Percentiles rank a stretch among this genome's conserved stretches.
Conservation (phyloP, 2,329 filamentous ascomycete genomes). For the Cadophora sp. region DNA sequence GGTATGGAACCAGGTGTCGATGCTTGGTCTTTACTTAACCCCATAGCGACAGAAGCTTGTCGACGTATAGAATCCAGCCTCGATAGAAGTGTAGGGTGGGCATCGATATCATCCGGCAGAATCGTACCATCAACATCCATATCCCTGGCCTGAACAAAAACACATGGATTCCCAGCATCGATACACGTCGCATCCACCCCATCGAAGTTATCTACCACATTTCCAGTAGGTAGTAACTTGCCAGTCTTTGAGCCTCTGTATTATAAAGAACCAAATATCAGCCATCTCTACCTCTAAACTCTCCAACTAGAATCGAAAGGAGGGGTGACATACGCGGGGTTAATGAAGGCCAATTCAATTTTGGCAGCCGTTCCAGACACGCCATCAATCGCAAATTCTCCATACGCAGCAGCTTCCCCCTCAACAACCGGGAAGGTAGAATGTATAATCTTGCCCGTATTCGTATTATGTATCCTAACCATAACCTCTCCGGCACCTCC, state of each 20-base stretch:
- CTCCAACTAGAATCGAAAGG: not conserved
- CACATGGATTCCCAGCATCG: conserved; percentile 68
- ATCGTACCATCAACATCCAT: conserved; percentile 58
- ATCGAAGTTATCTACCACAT: conserved; percentile 57
- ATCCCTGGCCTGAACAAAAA: conserved; percentile 64
- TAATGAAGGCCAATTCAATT: conserved; percentile 65
- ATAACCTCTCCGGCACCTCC: conserved; percentile 47
- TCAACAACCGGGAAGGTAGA: conserved; percentile 61
- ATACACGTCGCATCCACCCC: conserved; percentile 61
- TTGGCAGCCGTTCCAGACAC: conserved; percentile 64
- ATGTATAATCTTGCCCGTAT: conserved; percentile 69
- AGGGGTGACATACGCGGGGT: conserved; percentile 54
- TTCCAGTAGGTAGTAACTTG: conserved; percentile 64
- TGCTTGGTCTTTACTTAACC: conserved; percentile 53
- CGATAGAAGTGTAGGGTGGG: conserved; percentile 50
- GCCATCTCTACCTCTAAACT: not conserved
- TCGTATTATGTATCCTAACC: conserved; percentile 73
- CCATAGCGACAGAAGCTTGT: conserved; percentile 66
- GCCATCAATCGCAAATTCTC: conserved; percentile 68
- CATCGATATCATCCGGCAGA: conserved; percentile 60
- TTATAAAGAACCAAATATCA: conserved; percentile 15
- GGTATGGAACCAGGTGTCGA: conserved; percentile 64
- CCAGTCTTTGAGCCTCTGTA: conserved; percentile 65
- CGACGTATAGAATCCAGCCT: conserved; percentile 63
- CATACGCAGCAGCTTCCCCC: conserved; percentile 55